Base-by-base conservation (phyloP, 2,329 filamentous ascomycete species). In the Trichocomaceae sp. region DNA sequence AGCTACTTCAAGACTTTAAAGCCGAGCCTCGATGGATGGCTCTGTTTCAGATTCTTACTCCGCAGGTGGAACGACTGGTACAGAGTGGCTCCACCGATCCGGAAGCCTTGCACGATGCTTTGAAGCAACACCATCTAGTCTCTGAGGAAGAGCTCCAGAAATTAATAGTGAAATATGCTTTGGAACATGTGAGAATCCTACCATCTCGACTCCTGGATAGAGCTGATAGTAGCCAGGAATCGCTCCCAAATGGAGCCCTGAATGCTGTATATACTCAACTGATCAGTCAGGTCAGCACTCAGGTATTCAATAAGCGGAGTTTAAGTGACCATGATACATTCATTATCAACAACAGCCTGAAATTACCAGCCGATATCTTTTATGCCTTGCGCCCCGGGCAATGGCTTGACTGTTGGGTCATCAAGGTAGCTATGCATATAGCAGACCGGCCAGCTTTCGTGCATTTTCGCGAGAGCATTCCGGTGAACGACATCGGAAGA, bases 361-460 rank as follows among this genome's bases (percentile, higher is more conserved):
- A 52, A 19, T 2, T 37, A 20, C 31, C 4, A 23, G 26, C 9
- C 2, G 7, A 26, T 37, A 37, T 46, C n/a, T n/a, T n/a, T n/a
- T n/a, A n/a, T n/a, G n/a, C 0, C 47, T 52, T 26, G 29, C 13
- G 42, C 3, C 6, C 50, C 7, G 26, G 50, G 2, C 5, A 39
- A 42, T 53, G 19, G 44, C 44, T 53, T 2, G 23, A 41, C 8
- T 46, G 3, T 31, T 39, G 19, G 42, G 26, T 20, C 20, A 17
- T 53, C 7, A 39, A 23, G 22, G 44, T 22, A 41, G 51, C 35
- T 4, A 53, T 53, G 15, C 5, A 53, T n/a, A 47, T 47, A 19
- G 2, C 35, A 41, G 51, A 53, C 20, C 31, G 35, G 15, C 51
- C 29, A 5, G 13, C 13, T n/a, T 47, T 20, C 7, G 22, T 53